These are phyloP conservation scores for Miscanthus lutarioriparius DNA, from an alignment of 176 grass and related monocot species.

Conservation along the genomic window DNA sequence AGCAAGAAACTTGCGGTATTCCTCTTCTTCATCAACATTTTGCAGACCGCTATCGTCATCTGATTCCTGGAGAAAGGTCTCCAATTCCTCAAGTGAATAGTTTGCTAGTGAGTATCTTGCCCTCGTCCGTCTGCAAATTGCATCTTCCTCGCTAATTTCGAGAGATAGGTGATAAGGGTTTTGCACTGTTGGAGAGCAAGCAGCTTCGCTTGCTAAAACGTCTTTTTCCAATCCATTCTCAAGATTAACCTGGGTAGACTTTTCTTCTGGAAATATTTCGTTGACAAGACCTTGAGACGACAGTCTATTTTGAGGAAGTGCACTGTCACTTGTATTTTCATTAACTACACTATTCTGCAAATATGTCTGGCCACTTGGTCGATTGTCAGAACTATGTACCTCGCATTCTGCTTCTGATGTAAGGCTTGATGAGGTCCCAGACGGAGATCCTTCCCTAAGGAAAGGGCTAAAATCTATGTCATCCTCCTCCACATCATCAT, in stretches of 20 bases:
- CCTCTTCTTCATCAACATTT: constrained; percentile 94
- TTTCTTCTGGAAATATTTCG: constrained; percentile 25
- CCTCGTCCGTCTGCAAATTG: constrained; percentile 70
- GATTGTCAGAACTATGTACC: constrained; percentile 36
- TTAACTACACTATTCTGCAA: constrained; percentile 5
- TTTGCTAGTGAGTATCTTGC: constrained; percentile 73
- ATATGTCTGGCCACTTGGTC: constrained; percentile 15
- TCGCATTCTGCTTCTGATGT: constrained; percentile 69
- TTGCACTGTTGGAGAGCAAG: constrained; percentile 24
- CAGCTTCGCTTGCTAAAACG: constrained; percentile 20
- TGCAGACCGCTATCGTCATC: constrained; percentile 73
- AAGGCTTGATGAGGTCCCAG: constrained; percentile 78
- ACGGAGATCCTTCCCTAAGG: constrained; percentile 61
- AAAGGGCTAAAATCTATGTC: constrained; percentile 87
- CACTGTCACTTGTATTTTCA: constrained; percentile 27
- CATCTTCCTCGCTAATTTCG: constrained; percentile 61
- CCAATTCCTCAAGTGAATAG: constrained; percentile 80
- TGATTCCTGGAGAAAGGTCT: constrained; percentile 94
- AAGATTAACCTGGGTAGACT: constrained; percentile 7
- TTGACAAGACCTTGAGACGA: constrained; percentile 2
- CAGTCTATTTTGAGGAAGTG: constrained; percentile 21
- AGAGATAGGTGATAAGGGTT: constrained; percentile 10
- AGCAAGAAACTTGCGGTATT: constrained; percentile 93
- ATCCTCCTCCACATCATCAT: constrained; percentile 81
- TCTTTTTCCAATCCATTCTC: constrained; percentile 35